A percentile compares a stretch with the other conserved stretches of the same genome.
These are phyloP conservation scores for Glaciozyma martinii DNA, from an alignment of 768 basidiomycete genomes.

Conservation along the genomic window DNA sequence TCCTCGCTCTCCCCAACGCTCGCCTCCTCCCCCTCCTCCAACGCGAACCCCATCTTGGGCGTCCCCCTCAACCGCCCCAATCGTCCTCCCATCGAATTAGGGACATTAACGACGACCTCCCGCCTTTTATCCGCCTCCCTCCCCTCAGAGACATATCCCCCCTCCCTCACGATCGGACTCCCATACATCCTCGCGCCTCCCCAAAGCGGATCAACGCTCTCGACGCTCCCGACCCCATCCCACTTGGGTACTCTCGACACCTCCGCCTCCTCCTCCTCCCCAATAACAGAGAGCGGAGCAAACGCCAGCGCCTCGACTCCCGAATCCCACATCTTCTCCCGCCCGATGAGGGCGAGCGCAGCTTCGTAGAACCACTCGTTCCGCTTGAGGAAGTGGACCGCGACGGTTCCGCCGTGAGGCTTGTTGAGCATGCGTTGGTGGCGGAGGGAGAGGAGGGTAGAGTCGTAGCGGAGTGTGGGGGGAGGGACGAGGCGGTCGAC, in stretches of 20 bases:
- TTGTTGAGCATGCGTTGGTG: constrained; percentile 32
- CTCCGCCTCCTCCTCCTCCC: constrained; percentile 1
- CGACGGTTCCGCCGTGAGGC: constrained; percentile 68
- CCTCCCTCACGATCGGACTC: constrained; percentile 10
- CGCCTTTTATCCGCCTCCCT: background rate
- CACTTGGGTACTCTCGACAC: constrained; percentile 2
- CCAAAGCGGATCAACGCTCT: constrained; percentile 1
- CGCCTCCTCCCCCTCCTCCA: background rate
- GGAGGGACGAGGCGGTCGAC: constrained; percentile 32
- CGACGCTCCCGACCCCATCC: constrained; percentile 3
- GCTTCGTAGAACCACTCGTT: constrained; percentile 95
- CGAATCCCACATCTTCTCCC: constrained; percentile 34
- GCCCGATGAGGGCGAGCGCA: constrained; percentile 66
- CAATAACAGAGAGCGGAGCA: constrained; percentile 4
- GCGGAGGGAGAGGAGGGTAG: constrained; percentile 25
- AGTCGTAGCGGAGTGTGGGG: constrained; percentile 30
- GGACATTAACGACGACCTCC: background rate
- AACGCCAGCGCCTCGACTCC: constrained; percentile 28
- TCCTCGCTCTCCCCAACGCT: too few species aligned
- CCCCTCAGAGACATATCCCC: constrained; percentile 18
- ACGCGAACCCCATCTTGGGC: background rate
- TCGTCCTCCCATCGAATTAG: too few species aligned
- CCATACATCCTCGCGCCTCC: background rate
- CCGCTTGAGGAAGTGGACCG: constrained; percentile 96
- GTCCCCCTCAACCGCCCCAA: background rate